phyloP scores from a whole-genome alignment of 805 yeast species.

The Monosporozyma solicola region DNA sequence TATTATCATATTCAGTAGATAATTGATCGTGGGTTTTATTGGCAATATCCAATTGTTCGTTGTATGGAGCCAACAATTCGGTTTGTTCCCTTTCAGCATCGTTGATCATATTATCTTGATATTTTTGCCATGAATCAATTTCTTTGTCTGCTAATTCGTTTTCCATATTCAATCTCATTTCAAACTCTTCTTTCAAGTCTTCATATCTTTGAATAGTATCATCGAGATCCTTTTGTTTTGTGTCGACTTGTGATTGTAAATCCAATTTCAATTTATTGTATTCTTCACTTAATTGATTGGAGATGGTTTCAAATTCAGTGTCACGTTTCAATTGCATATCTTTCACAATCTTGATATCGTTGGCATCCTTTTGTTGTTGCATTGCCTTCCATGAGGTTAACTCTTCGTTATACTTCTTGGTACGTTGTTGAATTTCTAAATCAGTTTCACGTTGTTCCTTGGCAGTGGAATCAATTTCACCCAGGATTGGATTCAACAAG shows the following conservation, averaged over 20 bases:
- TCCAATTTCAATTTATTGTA: slow-evolving; percentile 29
- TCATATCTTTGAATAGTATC: slow-evolving; percentile 33
- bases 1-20: slow-evolving; percentile 30
- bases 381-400: slow-evolving; percentile 36
- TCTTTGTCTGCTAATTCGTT: slow-evolving; percentile 17
- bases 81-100: slow-evolving; percentile 27
- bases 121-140: slow-evolving; percentile 20
- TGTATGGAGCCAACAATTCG: slow-evolving; percentile 35
- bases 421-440: slow-evolving; percentile 33
- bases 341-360: slow-evolving; percentile 33
- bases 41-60: slow-evolving; percentile 35
- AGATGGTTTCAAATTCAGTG: slow-evolving; percentile 21
- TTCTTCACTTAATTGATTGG: slow-evolving; percentile 38
- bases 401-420: slow-evolving; percentile 31
- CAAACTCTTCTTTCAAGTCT: slow-evolving; percentile 14
- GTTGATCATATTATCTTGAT: slow-evolving; percentile 23
- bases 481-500: slow-evolving; percentile 75
- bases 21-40: slow-evolving; percentile 29
- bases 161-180: slow-evolving; percentile 21
- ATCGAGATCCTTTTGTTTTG: slow-evolving; percentile 35
- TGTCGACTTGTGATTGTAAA: slow-evolving; percentile 32
- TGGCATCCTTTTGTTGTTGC: slow-evolving; percentile 32
- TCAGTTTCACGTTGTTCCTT: slow-evolving; percentile 57
- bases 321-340: slow-evolving; percentile 38
- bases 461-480: slow-evolving; percentile 65